Percentiles rank a stretch among this genome's conserved stretches.
Conservation (phyloP, 495 filamentous ascomycete genomes). For the Schizothecium vesticola region DNA sequence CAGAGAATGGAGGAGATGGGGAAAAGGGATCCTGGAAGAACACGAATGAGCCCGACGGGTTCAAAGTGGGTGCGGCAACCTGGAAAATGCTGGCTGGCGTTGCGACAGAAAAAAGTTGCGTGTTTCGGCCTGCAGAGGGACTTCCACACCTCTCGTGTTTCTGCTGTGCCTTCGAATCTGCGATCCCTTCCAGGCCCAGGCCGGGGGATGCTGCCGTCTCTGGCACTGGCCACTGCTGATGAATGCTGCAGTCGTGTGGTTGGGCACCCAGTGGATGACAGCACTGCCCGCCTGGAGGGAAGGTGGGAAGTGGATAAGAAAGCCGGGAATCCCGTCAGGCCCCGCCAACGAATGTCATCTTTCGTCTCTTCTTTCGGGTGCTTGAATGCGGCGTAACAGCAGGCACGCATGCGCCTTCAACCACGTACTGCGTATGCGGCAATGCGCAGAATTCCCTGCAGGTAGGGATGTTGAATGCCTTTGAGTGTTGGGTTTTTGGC, state of each 20-base stretch:
- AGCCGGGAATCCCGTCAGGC: neutral
- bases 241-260: slow-evolving; percentile 14
- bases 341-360: neutral
- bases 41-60: slow-evolving; percentile 9
- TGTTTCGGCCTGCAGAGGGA: slow-evolving; percentile 17
- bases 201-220: slow-evolving; percentile 1
- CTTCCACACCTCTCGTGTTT: slow-evolving; percentile 8
- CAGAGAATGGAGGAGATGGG: slow-evolving; percentile 1
- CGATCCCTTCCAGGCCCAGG: neutral
- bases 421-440: neutral
- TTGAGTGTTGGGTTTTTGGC: neutral
- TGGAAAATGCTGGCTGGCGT: slow-evolving; percentile 14
- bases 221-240: slow-evolving; percentile 16
- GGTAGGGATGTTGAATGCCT: neutral
- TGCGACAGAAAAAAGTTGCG: slow-evolving; percentile 10
- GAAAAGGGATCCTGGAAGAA: slow-evolving; percentile 1
- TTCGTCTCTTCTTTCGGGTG: slow-evolving; percentile 2
- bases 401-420: slow-evolving; percentile 14
- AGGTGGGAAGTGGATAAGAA: slow-evolving; percentile 4
- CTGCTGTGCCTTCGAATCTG: slow-evolving; percentile 5
- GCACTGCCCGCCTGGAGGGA: neutral
- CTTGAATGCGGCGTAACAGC: slow-evolving; percentile 17
- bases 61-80: slow-evolving; percentile 9
- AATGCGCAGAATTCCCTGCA: neutral
- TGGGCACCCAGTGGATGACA: slow-evolving; percentile 4